Evolutionary conservation across 2,329 filamentous ascomycete species (phyloP).

Genomic region (Simplicillium sp.): DNA sequence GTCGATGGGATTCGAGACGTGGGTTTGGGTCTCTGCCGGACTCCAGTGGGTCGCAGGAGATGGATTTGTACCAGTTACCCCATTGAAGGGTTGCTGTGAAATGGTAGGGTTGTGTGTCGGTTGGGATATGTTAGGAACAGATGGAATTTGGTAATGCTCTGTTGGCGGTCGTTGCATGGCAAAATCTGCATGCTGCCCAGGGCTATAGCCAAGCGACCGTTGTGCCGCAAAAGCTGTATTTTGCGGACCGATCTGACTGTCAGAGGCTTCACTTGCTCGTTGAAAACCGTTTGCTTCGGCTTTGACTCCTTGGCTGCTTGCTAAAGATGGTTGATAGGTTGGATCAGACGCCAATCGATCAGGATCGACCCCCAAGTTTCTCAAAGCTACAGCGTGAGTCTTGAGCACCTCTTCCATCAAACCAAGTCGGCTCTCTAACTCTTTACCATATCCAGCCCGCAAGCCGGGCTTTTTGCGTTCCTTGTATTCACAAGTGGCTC

Average conservation of each 20-base stretch:
- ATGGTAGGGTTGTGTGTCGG: slow-evolving; percentile 18
- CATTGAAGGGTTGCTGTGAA: slow-evolving; percentile 19
- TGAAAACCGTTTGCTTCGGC: slow-evolving; percentile 37
- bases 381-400: slow-evolving; percentile 57
- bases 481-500: slow-evolving; percentile 56
- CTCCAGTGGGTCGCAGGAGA: background rate
- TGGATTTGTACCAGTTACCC: too few species aligned
- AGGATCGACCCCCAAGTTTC: slow-evolving; percentile 36
- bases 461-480: slow-evolving; percentile 59
- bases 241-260: too few species aligned
- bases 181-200: background rate
- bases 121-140: background rate
- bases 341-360: slow-evolving; percentile 23
- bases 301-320: slow-evolving; percentile 48
- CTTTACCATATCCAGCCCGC: slow-evolving; percentile 59
- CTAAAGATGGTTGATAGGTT: slow-evolving; percentile 36
- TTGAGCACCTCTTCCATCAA: slow-evolving; percentile 58
- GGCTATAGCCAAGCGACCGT: too few species aligned
- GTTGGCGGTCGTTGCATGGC: background rate
- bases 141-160: background rate
- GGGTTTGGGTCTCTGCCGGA: background rate
- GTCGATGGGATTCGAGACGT: slow-evolving; percentile 25
- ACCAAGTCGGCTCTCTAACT: slow-evolving; percentile 64
- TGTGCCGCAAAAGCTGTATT: too few species aligned
- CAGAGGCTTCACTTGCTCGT: slow-evolving; percentile 31